Evolutionary conservation across 2,329 filamentous ascomycete genomes (phyloP).

Genomic region (Penicillium palitans): DNA sequence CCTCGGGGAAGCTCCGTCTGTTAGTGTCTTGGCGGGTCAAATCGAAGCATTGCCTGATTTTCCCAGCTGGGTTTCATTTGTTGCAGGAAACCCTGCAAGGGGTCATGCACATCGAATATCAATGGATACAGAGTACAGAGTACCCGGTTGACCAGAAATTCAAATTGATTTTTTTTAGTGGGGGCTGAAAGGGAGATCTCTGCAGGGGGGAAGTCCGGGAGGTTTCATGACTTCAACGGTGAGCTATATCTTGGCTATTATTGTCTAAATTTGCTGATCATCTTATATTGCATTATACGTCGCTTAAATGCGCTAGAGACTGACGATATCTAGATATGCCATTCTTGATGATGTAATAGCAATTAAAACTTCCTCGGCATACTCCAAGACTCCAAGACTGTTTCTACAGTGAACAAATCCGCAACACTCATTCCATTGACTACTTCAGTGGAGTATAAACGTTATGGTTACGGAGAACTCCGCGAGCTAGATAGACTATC

Average conservation of each 20-base stretch:
- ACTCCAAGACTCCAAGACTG: no score
- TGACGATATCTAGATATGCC: neutral
- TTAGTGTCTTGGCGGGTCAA: neutral
- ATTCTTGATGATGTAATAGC: neutral
- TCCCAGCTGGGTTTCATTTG: neutral
- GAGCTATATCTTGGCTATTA: neutral
- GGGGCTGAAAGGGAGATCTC: constrained; percentile 1
- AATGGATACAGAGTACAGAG: neutral
- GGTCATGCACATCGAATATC: neutral
- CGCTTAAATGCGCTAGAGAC: neutral
- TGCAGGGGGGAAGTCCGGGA: neutral
- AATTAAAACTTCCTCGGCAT: neutral
- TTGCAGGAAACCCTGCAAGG: neutral
- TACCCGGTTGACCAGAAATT: neutral
- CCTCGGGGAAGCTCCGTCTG: neutral
- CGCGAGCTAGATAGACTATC: neutral
- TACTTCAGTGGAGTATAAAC: neutral
- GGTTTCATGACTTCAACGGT: neutral
- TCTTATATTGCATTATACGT: neutral
- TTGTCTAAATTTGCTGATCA: neutral
- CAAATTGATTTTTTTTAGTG: neutral
- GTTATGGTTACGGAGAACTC: neutral
- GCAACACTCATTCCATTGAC: neutral
- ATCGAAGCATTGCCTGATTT: neutral
- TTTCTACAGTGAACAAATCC: no score